These are phyloP conservation scores for Globisporangium orthogonon DNA, from an alignment of 352 stramenopile genomes.

Conservation along the genomic window DNA sequence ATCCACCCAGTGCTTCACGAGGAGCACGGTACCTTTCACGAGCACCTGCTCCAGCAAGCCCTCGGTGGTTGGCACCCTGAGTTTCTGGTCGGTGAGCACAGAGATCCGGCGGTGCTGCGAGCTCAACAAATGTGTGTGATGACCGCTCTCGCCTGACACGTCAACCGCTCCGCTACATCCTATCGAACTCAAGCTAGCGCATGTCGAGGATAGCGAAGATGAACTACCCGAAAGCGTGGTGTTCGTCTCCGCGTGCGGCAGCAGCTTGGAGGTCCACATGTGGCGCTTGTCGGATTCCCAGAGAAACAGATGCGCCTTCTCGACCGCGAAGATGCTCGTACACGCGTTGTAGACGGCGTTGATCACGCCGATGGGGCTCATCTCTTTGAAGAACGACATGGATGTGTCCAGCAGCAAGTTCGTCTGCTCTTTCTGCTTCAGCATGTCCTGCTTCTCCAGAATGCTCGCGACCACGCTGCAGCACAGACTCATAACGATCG, in stretches of 20 bases:
- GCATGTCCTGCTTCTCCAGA: slow-evolving; percentile 57
- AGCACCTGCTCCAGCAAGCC: slow-evolving; percentile 58
- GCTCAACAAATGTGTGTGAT: slow-evolving; percentile 20
- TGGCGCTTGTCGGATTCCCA: slow-evolving; percentile 40
- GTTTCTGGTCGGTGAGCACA: slow-evolving; percentile 53
- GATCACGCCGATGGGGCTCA: slow-evolving; percentile 69
- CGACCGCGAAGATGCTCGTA: slow-evolving; percentile 50
- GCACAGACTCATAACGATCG: slow-evolving; percentile 64
- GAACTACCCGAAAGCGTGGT: neutral
- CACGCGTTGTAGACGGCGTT: slow-evolving; percentile 79
- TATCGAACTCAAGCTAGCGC: too few relatives aligned
- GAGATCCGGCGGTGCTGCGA: slow-evolving; percentile 45
- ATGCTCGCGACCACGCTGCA: slow-evolving; percentile 65
- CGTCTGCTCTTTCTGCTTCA: slow-evolving; percentile 63
- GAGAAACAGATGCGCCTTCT: slow-evolving; percentile 61
- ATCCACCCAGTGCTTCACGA: slow-evolving; percentile 51
- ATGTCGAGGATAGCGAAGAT: neutral
- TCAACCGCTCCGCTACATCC: too few relatives aligned
- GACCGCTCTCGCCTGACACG: neutral
- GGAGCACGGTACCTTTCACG: slow-evolving; percentile 30
- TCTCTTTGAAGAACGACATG: slow-evolving; percentile 79
- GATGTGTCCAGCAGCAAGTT: slow-evolving; percentile 55
- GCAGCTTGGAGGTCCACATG: slow-evolving; percentile 74
- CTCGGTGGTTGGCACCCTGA: slow-evolving; percentile 38
- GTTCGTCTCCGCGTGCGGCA: slow-evolving; percentile 18